Evolutionary conservation across 2,329 filamentous ascomycete genomes (phyloP), one percentile per base, ranked within the genome.

Genomic region (Albifimbria verrucaria): DNA sequence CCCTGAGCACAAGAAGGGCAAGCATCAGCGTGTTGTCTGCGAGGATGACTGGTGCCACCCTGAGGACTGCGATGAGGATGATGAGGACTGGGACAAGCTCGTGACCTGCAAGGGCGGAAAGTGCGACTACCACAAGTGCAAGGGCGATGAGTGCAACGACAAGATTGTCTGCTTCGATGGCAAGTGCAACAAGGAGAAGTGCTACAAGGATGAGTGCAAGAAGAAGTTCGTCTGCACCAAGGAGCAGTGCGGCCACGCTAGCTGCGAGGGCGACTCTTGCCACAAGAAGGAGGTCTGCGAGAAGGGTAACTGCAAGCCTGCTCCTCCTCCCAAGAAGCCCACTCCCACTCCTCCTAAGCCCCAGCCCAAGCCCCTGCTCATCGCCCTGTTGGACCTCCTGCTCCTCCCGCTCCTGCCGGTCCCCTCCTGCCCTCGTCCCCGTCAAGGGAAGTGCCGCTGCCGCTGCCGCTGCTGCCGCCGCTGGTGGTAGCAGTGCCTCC

Each of bases 111-210:
- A 61, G 18, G 61, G 58, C 5, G 54, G 62, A 11, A 45, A 64
- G 26, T 70, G 67, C 64, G 59, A 59, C 51, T 67, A 59, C 55
- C 49, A 59, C 48, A 17, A 58, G 25, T 61, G 59, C 59, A n/a
- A 61, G 20, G 56, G 52, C 28, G 50, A 60, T 2, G 61, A 64
- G 28, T 65, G 61, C 52, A 48, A 59, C 50, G 63, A 63, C 54
- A 71, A 71, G 64, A 56, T 70, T 49, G 58, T 65, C 60, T 73
- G 68, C 67, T 60, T 60, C 55, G 61, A 65, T 45, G 60, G 57
- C 51, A 57, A 65, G 52, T 73, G 69, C 60, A 53, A 54, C 18
- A 51, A 60, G 23, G 64, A 63, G 57, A 55, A 62, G 49, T 65
- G 65, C 62, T 52, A 58, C 47, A 57, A 59, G 28, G 57, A 68